Percentiles rank a stretch among this genome's conserved stretches.
These are phyloP conservation scores for Pestalotiopsis sp. DNA, from an alignment of 2,329 filamentous ascomycete genomes.

Conservation along the genomic window DNA sequence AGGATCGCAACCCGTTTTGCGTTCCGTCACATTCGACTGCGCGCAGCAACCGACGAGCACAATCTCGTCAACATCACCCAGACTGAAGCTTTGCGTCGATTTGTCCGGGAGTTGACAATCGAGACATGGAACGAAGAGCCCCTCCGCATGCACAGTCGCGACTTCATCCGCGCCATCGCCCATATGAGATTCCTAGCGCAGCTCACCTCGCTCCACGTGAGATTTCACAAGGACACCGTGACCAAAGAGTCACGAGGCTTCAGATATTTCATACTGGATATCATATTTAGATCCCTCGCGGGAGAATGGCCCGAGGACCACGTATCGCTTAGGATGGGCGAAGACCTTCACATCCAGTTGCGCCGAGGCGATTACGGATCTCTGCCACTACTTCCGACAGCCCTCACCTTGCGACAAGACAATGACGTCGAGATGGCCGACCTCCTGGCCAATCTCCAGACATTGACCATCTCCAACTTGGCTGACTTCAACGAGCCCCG, in stretches of 20 bases:
- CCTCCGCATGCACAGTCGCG: not conserved
- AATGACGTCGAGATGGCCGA: not conserved
- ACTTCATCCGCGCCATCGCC: conserved; percentile 11
- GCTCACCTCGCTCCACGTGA: not conserved
- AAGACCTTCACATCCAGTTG: not conserved
- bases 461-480: conserved; percentile 14
- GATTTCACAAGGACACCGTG: not conserved
- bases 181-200: conserved; percentile 7
- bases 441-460: conserved; percentile 4
- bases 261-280: not conserved
- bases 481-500: conserved; percentile 12
- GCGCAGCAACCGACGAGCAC: not conserved
- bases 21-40: conserved; percentile 11
- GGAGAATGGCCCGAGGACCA: conserved; percentile 4
- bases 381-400: not conserved
- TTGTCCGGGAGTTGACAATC: conserved; percentile 16
- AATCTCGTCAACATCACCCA: conserved; percentile 11
- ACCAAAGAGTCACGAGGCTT: not conserved
- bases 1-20: conserved; percentile 7
- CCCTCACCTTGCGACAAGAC: not conserved
- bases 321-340: not conserved
- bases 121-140: not conserved
- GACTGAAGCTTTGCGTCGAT: not conserved
- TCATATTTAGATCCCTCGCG: conserved; percentile 10
- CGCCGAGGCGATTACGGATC: not conserved